Conservation (phyloP, 2,329 filamentous ascomycete genomes). For the Penicillium sp. region DNA sequence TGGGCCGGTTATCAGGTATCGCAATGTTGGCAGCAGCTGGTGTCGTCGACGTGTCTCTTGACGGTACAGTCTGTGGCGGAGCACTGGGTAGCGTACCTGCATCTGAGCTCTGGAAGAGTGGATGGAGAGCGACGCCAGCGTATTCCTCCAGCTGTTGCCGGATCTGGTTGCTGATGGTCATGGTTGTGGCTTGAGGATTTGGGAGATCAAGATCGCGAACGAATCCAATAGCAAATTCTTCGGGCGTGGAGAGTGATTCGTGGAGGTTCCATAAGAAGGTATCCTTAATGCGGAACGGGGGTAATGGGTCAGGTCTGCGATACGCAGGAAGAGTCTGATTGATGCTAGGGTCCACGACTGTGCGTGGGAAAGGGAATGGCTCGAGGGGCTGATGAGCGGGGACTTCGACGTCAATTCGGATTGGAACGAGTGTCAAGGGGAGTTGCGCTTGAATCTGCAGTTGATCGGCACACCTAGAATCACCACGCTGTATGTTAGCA, state of each 20-base stretch:
- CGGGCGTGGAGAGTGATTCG: constrained; percentile 88
- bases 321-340: constrained; percentile 75
- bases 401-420: constrained; percentile 93
- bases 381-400: constrained; percentile 60
- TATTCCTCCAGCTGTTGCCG: constrained; percentile 95
- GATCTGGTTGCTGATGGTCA: constrained; percentile 89
- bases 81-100: constrained; percentile 22
- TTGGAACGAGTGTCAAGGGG: constrained; percentile 87
- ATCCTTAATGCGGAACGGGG: constrained; percentile 85
- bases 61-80: constrained; percentile 36
- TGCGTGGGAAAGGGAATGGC: constrained; percentile 46
- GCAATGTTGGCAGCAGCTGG: constrained; percentile 49
- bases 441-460: constrained; percentile 67
- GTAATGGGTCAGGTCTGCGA: constrained; percentile 71
- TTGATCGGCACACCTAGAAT: constrained; percentile 54
- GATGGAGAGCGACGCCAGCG: constrained; percentile 87
- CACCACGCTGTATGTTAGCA: constrained; percentile 9
- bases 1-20: constrained; percentile 56
- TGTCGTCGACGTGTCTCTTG: constrained; percentile 55
- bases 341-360: constrained; percentile 40
- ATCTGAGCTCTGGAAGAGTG: constrained; percentile 67
- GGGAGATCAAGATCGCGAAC: constrained; percentile 93
- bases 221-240: constrained; percentile 87
- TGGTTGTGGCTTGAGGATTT: constrained; percentile 64
- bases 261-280: constrained; percentile 98